Base-by-base conservation (phyloP, 2,329 filamentous ascomycete genomes). In the Chlorencoelia australis region DNA sequence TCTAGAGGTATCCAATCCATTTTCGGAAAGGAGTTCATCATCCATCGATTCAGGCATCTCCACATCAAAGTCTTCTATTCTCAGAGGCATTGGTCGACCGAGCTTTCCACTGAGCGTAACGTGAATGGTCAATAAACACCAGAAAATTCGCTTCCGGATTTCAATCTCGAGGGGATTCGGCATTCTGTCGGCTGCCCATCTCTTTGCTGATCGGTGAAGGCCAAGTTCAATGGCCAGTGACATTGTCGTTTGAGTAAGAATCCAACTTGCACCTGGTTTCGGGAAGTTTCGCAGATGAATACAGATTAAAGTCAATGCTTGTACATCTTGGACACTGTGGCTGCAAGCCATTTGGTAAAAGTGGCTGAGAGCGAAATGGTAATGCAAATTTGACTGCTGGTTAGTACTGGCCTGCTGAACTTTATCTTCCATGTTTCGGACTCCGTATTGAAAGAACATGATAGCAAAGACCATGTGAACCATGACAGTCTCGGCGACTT, bases 391-490 rank as follows among this genome's bases (percentile, higher is more conserved):
- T 3, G 82, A 83, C 33, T 79, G 62, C 1, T 74, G 67, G 46
- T 80, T 75, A 35, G 80, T 61, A 25, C 68, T 64, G 5, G 63
- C 61, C 41, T 71, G 67, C 40, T 71, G 66, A 3, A 68, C 65
- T 11, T 69, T 56, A 39, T 73, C 62, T 41, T 75, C 67, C 42
- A 66, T 64, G 48, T 86, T 87, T 14, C 83, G 70, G 4, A 76
- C 66, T n/a, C 79, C 79, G 41, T 78, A 82, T 49, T 93, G 83
- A 47, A 82, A 85, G 53, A 79, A 78, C 48, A 89, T 81, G 33
- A 77, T 78, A 8, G 82, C 79, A 40, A 91, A 78, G 27, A 91
- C 71, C 75, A 88, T 84, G 57, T 89, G 81, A 1, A 87, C 68
- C 39, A 75, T 74, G 26, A 84, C 80, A 2, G 69, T 67, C 53